Base-by-base conservation (phyloP, 2,329 filamentous ascomycete genomes). In the Pseudonectria foliicola region DNA sequence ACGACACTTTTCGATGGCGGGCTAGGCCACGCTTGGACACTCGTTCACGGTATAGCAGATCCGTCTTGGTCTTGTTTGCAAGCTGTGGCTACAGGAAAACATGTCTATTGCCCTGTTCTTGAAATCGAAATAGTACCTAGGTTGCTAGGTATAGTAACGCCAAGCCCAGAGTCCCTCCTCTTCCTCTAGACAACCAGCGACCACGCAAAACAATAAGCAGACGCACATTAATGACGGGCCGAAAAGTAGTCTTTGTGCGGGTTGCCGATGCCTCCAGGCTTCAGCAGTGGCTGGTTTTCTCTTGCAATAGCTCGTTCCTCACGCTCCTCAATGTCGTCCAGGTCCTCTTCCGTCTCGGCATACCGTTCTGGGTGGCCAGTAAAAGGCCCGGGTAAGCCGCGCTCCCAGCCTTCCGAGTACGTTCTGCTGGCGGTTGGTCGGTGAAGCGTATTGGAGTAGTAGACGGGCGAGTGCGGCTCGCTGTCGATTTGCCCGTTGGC, bases 311-410 rank as follows among this genome's bases (percentile, higher is more conserved):
- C 68, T 28, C 64, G 57, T 35, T 73, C 70, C 44, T 74, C 70
- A 13, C 68, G 64, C 39, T 71, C 68, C 39, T 66, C 54, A 25
- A 73, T 67, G 25, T 67, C 61, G 32, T 70, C 66, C 41, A 72
- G 56, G 38, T 74, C 67, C 37, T 72, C 69, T 25, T 70, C 67
- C 3, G 64, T 71, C 32, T 68, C 63, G 23, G 68, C 68, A 34
- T 74, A 73, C 39, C 62, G 62, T 47, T 73, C 68, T 3, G 70
- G 68, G 34, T 73, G 70, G 2, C 66, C 67, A 2, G 68, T 70
- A 44, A 71, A 71, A 1, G 67, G 68, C 5, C 68, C 67, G 3
- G 70, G 69, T 7, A 68, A 59, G 10, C 66, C 65, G 24, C 70
- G 67, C 44, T 73, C 70, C 57, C 68, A 67, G 31, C 68, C 68